Conservation (phyloP, 768 basidiomycete species). For the Mycena albidolilacea region DNA sequence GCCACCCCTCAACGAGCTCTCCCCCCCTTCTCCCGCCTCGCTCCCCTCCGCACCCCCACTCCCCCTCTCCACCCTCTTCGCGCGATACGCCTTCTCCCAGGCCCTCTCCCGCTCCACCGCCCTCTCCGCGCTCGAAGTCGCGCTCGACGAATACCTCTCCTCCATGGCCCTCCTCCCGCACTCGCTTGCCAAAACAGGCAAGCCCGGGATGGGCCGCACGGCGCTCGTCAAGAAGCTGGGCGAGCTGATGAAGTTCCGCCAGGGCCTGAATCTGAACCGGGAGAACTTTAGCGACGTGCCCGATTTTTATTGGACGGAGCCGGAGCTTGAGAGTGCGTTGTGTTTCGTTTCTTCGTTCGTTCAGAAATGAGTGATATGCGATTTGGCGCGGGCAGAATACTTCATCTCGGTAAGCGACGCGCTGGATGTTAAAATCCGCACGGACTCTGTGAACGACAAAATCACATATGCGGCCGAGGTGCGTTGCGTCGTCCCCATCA, state of each 20-base stretch:
- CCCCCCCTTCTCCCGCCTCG: conserved; percentile 54
- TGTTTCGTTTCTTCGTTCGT: background rate
- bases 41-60: conserved; percentile 52
- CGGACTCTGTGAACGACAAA: conserved; percentile 89
- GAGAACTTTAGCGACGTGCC: conserved; percentile 92
- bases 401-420: conserved; percentile 90
- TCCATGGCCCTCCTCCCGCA: conserved; percentile 87
- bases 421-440: conserved; percentile 88
- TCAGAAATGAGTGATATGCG: conserved; percentile 4
- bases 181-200: conserved; percentile 82
- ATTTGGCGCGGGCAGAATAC: conserved; percentile 61
- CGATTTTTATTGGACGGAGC: conserved; percentile 96
- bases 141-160: conserved; percentile 86
- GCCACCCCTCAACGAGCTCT: conserved; percentile 69
- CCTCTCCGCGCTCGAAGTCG: conserved; percentile 88
- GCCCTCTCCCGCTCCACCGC: conserved; percentile 92
- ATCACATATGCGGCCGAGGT: conserved; percentile 92
- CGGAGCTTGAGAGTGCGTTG: conserved; percentile 83
- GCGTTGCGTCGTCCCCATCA: background rate
- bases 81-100: conserved; percentile 93
- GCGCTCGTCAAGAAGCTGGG: conserved; percentile 95
- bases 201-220: conserved; percentile 84
- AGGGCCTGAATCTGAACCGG: conserved; percentile 90
- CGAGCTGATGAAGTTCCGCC: conserved; percentile 91
- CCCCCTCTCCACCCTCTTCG: conserved; percentile 69